Conservation (phyloP, 306 rosid species). For the Prunus davidiana region DNA sequence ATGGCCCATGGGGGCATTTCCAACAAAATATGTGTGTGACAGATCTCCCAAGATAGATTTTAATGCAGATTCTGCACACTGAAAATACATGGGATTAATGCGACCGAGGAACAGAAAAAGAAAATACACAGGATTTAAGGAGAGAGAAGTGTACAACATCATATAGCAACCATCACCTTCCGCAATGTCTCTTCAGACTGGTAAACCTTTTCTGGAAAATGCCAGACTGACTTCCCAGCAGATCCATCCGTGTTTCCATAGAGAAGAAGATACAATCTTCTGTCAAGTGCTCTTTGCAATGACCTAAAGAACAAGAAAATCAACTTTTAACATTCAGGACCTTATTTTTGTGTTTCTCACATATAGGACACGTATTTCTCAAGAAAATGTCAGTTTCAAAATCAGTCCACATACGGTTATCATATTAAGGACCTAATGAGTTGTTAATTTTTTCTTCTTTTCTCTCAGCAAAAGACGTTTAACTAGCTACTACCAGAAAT, state of each 20-base stretch:
- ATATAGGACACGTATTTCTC: no score
- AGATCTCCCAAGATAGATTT: conserved; percentile 75
- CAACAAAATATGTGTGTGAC: conserved; percentile 82
- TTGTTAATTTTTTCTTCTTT: background rate
- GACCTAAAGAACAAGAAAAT: conserved; percentile 50
- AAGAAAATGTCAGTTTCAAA: background rate
- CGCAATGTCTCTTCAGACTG: conserved; percentile 78
- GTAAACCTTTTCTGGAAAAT: conserved; percentile 79
- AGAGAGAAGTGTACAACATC: background rate
- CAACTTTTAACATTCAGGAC: background rate
- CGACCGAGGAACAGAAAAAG: background rate
- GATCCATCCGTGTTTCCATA: conserved; percentile 51
- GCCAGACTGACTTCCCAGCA: conserved; percentile 69
- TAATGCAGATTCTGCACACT: conserved; percentile 91
- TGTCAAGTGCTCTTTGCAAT: conserved; percentile 86
- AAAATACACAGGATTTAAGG: background rate
- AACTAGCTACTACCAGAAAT: background rate
- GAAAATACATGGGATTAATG: conserved; percentile 23
- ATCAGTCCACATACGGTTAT: background rate
- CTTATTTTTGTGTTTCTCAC: background rate
- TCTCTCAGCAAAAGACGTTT: background rate
- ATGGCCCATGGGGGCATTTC: conserved; percentile 95
- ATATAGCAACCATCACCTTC: conserved; percentile 41
- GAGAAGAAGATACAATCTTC: conserved; percentile 81
- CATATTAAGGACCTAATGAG: background rate